Evolutionary conservation across 2,329 filamentous ascomycete genomes (phyloP).

Genomic region (Phaeosphaeriaceae sp.): DNA sequence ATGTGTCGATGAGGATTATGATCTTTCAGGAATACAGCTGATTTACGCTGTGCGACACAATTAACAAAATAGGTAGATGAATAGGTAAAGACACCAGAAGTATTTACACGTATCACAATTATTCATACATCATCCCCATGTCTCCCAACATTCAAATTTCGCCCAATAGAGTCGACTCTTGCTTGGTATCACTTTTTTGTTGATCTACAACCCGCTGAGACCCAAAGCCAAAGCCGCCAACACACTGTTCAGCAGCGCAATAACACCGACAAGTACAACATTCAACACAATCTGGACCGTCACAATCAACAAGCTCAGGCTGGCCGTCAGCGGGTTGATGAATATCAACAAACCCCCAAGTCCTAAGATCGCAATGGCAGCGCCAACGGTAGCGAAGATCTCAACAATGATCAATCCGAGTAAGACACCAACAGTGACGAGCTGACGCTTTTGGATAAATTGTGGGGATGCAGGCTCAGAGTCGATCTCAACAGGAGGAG

Average conservation of each 20-base stretch:
- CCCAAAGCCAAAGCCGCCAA: conserved; percentile 17
- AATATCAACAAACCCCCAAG: conserved; percentile 18
- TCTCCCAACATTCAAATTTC: background rate
- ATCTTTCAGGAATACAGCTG: background rate
- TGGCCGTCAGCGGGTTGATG: conserved; percentile 21
- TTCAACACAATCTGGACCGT: conserved; percentile 23
- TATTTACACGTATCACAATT: background rate
- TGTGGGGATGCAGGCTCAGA: background rate
- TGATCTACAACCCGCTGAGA: conserved; percentile 9
- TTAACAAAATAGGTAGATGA: background rate
- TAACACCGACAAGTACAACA: conserved; percentile 20
- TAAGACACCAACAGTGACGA: conserved; percentile 15
- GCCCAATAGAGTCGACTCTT: background rate
- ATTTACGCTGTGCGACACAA: background rate
- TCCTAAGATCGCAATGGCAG: conserved; percentile 22
- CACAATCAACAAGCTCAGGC: conserved; percentile 19
- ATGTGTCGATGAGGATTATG: background rate
- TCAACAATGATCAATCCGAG: conserved; percentile 27
- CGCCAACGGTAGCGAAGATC: conserved; percentile 26
- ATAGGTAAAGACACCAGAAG: background rate
- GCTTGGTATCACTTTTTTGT: background rate
- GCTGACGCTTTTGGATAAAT: conserved; percentile 11
- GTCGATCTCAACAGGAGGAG: background rate
- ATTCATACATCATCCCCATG: background rate
- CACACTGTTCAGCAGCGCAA: conserved; percentile 20